Evolutionary conservation across 208 protist species (phyloP), one percentile per base, ranked within the genome.

Genomic region (Polymyxa betae): DNA sequence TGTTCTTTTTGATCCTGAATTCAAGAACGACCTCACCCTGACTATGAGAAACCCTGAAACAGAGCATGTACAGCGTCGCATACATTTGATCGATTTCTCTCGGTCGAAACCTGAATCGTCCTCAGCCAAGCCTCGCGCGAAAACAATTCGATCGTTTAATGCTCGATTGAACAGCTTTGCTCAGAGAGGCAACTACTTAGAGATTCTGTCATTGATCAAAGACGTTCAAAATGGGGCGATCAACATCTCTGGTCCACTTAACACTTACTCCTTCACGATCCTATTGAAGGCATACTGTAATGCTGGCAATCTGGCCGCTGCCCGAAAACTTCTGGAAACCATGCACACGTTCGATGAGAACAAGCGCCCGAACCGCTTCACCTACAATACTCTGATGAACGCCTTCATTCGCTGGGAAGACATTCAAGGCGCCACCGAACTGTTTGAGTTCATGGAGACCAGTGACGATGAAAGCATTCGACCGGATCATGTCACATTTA

Each of bases 221-320:
- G 29, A 29, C 54, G 54, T 66, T 29, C 16, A 66, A 29, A 29
- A 16, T 29, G 54, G 54, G 20, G 20, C 29, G 54, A 29, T 66
- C 20, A 29, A 66, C 54, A 66, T 66, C 54, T 66, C 54, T 66
- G 54, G 54, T 29, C 54, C 54, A 29, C 54, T 66, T 16, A 66
- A 66, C 54, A 66, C 54, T 16, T 66, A 66, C 54, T 32, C 54
- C 20, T 66, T 32, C 54, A 66, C 54, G 54, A 66, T 66, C 54
- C 54, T 66, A 16, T 16, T 66, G 20, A 66, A 66, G 54, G 16
- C 54, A 29, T 66, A 66, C 54, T 66, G 54, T 29, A 66, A 66
- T 66, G 54, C 20, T 16, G 20, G 54, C 54, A 66, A 66, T 29
- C 54, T 66, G 54, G 29, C 54, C 54, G 54, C 54, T 16, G 54